Base-by-base conservation (phyloP, 441 rosid species). In the Monsonia emarginata region DNA sequence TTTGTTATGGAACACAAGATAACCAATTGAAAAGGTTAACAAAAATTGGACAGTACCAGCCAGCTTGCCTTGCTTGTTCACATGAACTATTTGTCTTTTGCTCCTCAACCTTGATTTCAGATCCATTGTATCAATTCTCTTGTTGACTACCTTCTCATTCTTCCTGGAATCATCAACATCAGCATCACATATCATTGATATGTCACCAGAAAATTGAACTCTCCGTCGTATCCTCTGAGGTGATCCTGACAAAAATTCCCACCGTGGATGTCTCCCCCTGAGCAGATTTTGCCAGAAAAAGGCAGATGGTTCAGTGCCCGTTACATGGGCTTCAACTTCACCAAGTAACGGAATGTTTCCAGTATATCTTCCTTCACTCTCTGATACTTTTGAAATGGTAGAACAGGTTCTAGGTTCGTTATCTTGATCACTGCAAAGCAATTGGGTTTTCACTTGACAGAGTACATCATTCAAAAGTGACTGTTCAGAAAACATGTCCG, bases 231-330 rank as follows among this genome's bases (percentile, higher is more conserved):
- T 83, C 76, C 91, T 82, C 56, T 80, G 96, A 31, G 85, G 67
- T 67, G 80, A 14, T 76, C 62, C 74, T 72, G 87, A 81, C 40
- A 58, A 52, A 78, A 83, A 88, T 72, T 75, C 88, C 96, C 98
- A 94, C 59, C 22, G 48, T 31, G 93, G 97, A 63, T 67, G 57
- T 77, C 75, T 88, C 59, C 82, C 87, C 26, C 70, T 78, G 42
- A 89, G 74, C 70, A 89, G 78, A 63, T 80, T 84, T 74, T 81
- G 69, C 99, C 99, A 91, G 73, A 89, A 89, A 21, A 79, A 22
- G 58, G 84, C 83, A 8, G 95, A 86, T 24, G 67, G 72, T 54
- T 77, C 82, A 76, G 81, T 90, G 75, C 78, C 78, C 27, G 65
- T 69, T 64, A 71, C 57, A 72, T 82, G 82, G 64, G 76, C 69